These are phyloP conservation scores for Trichoderma koningiopsis DNA, from an alignment of 2,329 filamentous ascomycete genomes.

Conservation along the genomic window DNA sequence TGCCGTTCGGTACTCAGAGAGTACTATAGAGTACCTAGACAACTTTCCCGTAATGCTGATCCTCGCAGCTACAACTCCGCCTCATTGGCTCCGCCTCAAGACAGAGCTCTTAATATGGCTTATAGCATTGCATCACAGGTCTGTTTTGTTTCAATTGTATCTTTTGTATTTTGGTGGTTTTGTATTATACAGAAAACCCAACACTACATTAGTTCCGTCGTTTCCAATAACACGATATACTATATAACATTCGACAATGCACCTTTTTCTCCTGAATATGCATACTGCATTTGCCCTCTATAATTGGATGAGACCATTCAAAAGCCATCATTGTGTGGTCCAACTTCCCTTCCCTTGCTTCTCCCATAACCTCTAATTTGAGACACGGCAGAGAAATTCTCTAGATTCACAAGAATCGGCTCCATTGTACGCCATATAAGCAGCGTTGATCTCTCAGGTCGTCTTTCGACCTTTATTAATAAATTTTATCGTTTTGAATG, in stretches of 20 bases:
- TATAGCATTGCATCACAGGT: neutral
- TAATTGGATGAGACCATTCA: neutral
- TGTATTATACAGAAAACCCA: neutral
- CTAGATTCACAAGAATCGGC: neutral
- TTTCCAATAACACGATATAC: neutral
- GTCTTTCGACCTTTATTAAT: neutral
- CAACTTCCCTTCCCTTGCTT: neutral
- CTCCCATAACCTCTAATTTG: neutral
- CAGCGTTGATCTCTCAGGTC: neutral
- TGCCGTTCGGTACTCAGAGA: neutral
- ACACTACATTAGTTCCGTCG: neutral
- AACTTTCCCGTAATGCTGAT: neutral
- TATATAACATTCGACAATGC: neutral
- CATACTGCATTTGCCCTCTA: neutral
- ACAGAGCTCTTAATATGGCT: neutral
- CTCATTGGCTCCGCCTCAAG: neutral
- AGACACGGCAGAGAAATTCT: neutral
- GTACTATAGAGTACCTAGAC: neutral
- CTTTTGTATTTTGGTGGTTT: neutral
- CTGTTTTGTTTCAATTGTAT: neutral
- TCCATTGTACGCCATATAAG: constrained; percentile 4
- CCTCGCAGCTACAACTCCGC: neutral
- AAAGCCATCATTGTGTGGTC: neutral
- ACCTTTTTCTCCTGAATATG: neutral
- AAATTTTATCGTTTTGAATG: neutral